These are phyloP conservation scores for Leptomonas seymouri DNA, from an alignment of 208 protist genomes.

Conservation along the genomic window DNA sequence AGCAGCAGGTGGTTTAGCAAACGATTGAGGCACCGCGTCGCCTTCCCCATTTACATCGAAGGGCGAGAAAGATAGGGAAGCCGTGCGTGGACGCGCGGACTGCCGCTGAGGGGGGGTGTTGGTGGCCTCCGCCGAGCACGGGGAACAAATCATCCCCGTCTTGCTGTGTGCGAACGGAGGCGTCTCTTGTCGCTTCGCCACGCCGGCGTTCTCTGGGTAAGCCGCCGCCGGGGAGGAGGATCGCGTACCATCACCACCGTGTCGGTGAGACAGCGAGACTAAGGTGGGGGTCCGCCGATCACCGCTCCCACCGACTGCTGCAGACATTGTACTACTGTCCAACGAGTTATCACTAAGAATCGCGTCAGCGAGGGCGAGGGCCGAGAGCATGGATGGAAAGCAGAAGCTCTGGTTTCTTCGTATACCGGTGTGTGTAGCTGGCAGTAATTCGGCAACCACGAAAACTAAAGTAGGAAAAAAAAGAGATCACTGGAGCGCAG, in stretches of 20 bases:
- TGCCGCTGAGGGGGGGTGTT: constrained; percentile 11
- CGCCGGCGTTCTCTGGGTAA: not conserved
- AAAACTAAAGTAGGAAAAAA: not conserved
- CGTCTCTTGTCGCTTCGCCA: not conserved
- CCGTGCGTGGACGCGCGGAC: constrained; percentile 15
- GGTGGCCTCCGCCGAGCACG: constrained; percentile 9
- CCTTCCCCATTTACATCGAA: not conserved
- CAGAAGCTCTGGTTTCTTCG: not conserved
- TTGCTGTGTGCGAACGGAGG: not conserved
- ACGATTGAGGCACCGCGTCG: not conserved
- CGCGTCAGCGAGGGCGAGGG: constrained; percentile 2
- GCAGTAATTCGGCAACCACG: too few relatives aligned
- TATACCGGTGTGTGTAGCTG: too few relatives aligned
- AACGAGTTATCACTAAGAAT: not conserved
- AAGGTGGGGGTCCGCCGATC: not conserved
- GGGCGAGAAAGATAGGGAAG: not conserved
- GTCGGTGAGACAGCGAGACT: not conserved
- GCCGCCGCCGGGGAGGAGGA: constrained; percentile 1
- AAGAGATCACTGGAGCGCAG: not conserved
- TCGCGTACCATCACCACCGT: not conserved
- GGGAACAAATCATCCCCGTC: not conserved
- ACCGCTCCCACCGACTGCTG: not conserved
- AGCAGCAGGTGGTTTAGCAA: not conserved
- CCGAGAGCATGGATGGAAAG: constrained; percentile 11
- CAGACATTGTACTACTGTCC: not conserved